phyloP scores from a whole-genome alignment of 2,329 filamentous ascomycete genomes.

The Botrytis paeoniae region DNA sequence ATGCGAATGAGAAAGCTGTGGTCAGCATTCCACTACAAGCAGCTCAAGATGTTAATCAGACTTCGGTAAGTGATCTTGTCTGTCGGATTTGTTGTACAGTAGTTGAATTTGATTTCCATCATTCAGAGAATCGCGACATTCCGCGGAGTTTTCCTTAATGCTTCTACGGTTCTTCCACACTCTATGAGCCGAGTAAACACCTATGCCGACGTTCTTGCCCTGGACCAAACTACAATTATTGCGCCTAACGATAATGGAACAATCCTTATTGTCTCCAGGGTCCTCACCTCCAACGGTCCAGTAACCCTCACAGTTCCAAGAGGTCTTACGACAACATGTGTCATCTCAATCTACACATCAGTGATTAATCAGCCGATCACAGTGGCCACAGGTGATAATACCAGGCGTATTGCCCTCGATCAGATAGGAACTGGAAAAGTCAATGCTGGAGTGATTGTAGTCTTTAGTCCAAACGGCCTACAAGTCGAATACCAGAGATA shows the following conservation, averaged over 20 bases:
- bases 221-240: neutral
- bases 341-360: neutral
- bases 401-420: neutral
- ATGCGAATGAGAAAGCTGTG: neutral
- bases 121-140: constrained; percentile 1
- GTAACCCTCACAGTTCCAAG: constrained; percentile 6
- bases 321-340: neutral
- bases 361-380: neutral
- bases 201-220: neutral
- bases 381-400: neutral
- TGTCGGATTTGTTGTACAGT: too few relatives aligned
- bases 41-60: constrained; percentile 3
- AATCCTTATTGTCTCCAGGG: neutral
- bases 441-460: neutral
- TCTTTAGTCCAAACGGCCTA: neutral
- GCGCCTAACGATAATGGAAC: neutral
- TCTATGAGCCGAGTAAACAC: constrained; percentile 6
- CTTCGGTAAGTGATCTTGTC: neutral
- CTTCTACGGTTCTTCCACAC: neutral
- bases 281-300: constrained; percentile 1
- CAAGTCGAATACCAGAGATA: constrained; percentile 6
- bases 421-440: neutral
- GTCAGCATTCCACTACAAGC: constrained; percentile 3
- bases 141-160: neutral
- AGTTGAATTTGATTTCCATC: neutral